phyloP scores from a whole-genome alignment of 2,329 filamentous ascomycete species.

The Trichoderma simmonsii region DNA sequence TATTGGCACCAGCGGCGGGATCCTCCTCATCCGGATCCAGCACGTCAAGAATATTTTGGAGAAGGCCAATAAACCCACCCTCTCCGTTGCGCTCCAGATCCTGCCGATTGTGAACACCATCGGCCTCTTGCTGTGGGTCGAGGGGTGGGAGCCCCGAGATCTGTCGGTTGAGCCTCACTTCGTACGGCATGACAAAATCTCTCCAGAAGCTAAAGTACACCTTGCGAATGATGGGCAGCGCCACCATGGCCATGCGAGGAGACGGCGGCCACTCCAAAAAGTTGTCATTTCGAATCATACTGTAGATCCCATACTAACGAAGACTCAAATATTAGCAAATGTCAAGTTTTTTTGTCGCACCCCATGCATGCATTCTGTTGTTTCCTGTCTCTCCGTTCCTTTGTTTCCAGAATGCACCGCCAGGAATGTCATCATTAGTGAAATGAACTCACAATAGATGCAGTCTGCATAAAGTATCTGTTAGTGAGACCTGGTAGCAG shows the following conservation, averaged over 20 bases:
- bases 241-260: slow-evolving; percentile 47
- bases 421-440: not conserved
- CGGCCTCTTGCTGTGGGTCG: slow-evolving; percentile 26
- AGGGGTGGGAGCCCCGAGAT: slow-evolving; percentile 40
- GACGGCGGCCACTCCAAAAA: slow-evolving; percentile 53
- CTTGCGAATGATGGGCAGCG: slow-evolving; percentile 46
- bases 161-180: slow-evolving; percentile 47
- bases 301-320: slow-evolving; percentile 46
- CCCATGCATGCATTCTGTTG: not conserved
- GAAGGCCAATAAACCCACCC: slow-evolving; percentile 35
- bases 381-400: not conserved
- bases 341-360: not conserved
- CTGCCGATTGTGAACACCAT: slow-evolving; percentile 22
- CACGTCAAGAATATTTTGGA: slow-evolving; percentile 38
- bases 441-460: slow-evolving; percentile 38
- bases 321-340: not conserved
- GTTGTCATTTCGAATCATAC: slow-evolving; percentile 44
- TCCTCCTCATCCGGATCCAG: slow-evolving; percentile 35
- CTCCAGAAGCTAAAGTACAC: slow-evolving; percentile 48
- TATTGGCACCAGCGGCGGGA: slow-evolving; percentile 13
- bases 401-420: not conserved
- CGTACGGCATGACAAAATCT: slow-evolving; percentile 45
- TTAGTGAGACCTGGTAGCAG: slow-evolving; percentile 43
- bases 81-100: slow-evolving; percentile 25
- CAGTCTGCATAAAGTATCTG: slow-evolving; percentile 41